phyloP scores from a whole-genome alignment of 345 rosid species.

The Triadica sebifera region DNA sequence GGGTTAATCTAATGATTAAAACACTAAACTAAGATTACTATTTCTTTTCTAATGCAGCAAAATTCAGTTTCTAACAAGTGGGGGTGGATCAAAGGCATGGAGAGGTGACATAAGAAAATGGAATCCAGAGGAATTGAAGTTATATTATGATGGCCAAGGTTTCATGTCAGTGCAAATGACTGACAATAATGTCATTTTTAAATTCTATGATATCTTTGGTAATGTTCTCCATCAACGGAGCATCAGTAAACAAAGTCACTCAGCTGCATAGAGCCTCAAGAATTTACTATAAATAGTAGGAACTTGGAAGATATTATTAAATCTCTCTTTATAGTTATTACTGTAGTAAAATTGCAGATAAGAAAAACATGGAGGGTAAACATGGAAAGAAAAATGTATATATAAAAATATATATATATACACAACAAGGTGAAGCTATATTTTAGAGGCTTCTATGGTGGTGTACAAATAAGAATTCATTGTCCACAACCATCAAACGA shows the following conservation, averaged over 20 bases:
- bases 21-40: neutral
- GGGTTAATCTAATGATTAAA: neutral
- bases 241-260: neutral
- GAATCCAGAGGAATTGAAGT: slow-evolving; percentile 3
- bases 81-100: slow-evolving; percentile 23
- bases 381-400: too few relatives aligned
- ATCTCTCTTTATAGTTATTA: too few relatives aligned
- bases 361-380: too few relatives aligned
- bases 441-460: too few relatives aligned
- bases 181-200: neutral
- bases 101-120: neutral
- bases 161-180: slow-evolving; percentile 17
- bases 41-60: slow-evolving; percentile 6
- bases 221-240: neutral
- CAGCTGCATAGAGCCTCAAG: neutral
- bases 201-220: slow-evolving; percentile 15
- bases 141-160: slow-evolving; percentile 19
- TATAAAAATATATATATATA: too few relatives aligned
- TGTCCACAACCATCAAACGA: neutral
- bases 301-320: neutral
- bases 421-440: too few relatives aligned
- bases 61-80: slow-evolving; percentile 22
- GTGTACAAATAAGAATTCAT: neutral
- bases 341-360: too few relatives aligned
- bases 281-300: too few relatives aligned